phyloP scores from a whole-genome alignment of 257 asterid species.

The Cinchona pubescens region DNA sequence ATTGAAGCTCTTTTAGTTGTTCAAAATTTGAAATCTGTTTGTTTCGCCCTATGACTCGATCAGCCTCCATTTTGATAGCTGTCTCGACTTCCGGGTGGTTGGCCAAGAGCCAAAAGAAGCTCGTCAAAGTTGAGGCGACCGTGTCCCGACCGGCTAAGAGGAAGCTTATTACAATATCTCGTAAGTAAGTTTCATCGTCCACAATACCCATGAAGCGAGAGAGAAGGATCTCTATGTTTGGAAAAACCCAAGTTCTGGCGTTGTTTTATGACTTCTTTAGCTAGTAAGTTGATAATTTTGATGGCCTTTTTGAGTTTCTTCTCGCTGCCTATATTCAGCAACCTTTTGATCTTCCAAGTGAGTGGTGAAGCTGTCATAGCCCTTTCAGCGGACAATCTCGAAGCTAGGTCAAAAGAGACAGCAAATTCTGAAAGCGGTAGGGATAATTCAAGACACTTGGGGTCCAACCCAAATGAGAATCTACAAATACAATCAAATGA shows the following conservation, averaged over 20 bases:
- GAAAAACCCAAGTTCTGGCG: conserved; percentile 33
- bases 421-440: conserved; percentile 41
- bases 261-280: conserved; percentile 38
- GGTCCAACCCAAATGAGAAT: conserved; percentile 49
- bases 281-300: conserved; percentile 26
- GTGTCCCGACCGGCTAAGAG: conserved; percentile 46
- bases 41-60: conserved; percentile 22
- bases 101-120: conserved; percentile 38
- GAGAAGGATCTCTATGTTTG: conserved; percentile 34
- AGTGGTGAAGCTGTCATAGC: conserved; percentile 41
- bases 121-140: conserved; percentile 37
- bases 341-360: conserved; percentile 37
- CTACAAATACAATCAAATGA: conserved; percentile 45
- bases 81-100: conserved; percentile 29
- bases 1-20: conserved; percentile 32
- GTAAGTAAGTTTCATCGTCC: conserved; percentile 34
- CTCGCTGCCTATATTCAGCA: conserved; percentile 37
- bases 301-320: conserved; percentile 32
- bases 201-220: conserved; percentile 38
- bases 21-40: conserved; percentile 10
- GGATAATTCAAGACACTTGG: conserved; percentile 37
- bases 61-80: conserved; percentile 31
- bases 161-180: conserved; percentile 44
- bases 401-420: conserved; percentile 37
- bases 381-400: conserved; percentile 43